Conservation (phyloP, 192 early-diverging fungal species). For the Physocladia obscura region DNA sequence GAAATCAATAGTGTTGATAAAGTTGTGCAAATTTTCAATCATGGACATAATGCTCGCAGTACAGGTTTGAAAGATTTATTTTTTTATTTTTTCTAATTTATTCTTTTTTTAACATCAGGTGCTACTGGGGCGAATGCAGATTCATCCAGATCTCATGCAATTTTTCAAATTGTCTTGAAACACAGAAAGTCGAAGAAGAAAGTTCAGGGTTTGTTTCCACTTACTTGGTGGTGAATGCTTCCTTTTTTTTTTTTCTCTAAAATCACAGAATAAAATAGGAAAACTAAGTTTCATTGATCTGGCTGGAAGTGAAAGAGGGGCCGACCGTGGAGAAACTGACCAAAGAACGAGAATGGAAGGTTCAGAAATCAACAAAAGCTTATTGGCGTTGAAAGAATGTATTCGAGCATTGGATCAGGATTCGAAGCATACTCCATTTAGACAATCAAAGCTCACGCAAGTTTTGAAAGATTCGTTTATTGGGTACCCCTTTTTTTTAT, state of each 20-base stretch:
- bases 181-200: constrained; percentile 63
- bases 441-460: constrained; percentile 96
- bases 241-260: too few species aligned
- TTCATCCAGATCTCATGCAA: constrained; percentile 96
- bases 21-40: constrained; percentile 91
- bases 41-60: constrained; percentile 83
- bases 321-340: constrained; percentile 92
- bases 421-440: constrained; percentile 94
- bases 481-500: constrained; percentile 51
- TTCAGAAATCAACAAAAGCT: constrained; percentile 98
- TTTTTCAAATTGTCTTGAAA: constrained; percentile 88
- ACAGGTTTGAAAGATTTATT: constrained; percentile 64
- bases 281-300: constrained; percentile 98
- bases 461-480: constrained; percentile 96
- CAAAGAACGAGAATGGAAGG: constrained; percentile 97
- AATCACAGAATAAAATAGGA: constrained; percentile 51
- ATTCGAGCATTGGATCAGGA: constrained; percentile 95
- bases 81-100: background rate
- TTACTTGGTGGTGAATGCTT: constrained; percentile 13
- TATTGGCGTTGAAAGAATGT: constrained; percentile 96
- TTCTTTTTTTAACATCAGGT: constrained; percentile 46
- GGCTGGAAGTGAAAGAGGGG: constrained; percentile 96
- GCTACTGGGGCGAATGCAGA: constrained; percentile 91
- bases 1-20: constrained; percentile 81
- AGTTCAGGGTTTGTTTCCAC: constrained; percentile 49